These are phyloP conservation scores for Violaceomyces palustris DNA, from an alignment of 1,284 basidiomycete genomes.

Conservation along the genomic window DNA sequence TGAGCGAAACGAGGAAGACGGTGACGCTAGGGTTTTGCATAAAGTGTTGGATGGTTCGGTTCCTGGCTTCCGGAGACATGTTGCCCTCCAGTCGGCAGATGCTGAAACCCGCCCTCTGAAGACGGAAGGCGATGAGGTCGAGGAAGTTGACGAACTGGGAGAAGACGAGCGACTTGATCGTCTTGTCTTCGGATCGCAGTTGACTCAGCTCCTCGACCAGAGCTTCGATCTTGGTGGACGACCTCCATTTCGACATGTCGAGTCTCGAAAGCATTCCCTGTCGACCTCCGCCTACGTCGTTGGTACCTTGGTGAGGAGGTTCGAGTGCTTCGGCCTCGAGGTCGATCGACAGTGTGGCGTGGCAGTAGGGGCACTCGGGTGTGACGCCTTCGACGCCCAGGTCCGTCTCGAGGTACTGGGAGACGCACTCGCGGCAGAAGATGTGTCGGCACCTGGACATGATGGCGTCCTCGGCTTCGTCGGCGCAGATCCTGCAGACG, in stretches of 20 bases:
- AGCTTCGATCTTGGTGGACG: conserved; percentile 94
- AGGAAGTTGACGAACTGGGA: conserved; percentile 78
- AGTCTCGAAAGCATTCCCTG: conserved; percentile 92
- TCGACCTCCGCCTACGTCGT: conserved; percentile 59
- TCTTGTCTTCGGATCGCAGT: conserved; percentile 75
- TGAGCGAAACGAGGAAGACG: conserved; percentile 88
- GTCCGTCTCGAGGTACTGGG: conserved; percentile 76
- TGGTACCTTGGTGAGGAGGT: conserved; percentile 59
- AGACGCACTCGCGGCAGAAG: conserved; percentile 88
- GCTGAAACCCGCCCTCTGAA: conserved; percentile 81
- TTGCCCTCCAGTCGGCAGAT: conserved; percentile 91
- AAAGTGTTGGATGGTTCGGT: conserved; percentile 90
- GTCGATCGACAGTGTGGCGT: conserved; percentile 87
- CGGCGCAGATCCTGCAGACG: conserved; percentile 85
- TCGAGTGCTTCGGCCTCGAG: conserved; percentile 88
- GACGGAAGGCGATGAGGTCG: conserved; percentile 82
- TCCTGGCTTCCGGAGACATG: conserved; percentile 92
- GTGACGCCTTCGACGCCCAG: conserved; percentile 36
- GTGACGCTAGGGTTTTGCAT: conserved; percentile 92
- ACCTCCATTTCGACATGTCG: conserved; percentile 82
- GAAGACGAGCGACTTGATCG: conserved; percentile 94
- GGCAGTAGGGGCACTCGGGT: conserved; percentile 94
- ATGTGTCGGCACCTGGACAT: conserved; percentile 74
- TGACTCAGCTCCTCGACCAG: conserved; percentile 87
- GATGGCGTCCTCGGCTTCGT: conserved; percentile 95